A percentile compares a stretch with the other conserved stretches of the same genome.
These are phyloP conservation scores for Allantophomopsis cytisporea DNA, from an alignment of 2,329 filamentous ascomycete genomes.

Conservation along the genomic window DNA sequence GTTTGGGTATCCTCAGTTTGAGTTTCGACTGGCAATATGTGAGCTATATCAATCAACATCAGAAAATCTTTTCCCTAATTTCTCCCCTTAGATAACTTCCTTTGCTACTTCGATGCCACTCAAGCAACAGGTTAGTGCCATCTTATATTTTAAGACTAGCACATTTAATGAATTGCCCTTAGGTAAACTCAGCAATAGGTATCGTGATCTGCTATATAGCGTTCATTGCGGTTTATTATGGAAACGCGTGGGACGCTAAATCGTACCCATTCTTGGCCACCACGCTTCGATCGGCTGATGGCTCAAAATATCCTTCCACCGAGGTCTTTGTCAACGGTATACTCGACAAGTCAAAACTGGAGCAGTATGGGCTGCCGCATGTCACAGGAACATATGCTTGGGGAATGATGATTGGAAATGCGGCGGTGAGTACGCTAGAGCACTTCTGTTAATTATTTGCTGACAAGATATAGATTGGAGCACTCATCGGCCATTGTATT, in stretches of 20 bases:
- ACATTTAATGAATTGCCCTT: too few species aligned
- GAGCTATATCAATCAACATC: conserved; percentile 27
- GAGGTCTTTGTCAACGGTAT: conserved; percentile 22
- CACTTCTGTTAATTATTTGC: neutral
- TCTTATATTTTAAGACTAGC: too few species aligned
- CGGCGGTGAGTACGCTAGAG: conserved; percentile 26
- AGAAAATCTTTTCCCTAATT: too few species aligned
- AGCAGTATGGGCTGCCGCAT: conserved; percentile 22
- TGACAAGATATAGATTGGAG: conserved; percentile 27
- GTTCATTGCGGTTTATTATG: conserved; percentile 31
- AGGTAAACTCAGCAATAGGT: conserved; percentile 26
- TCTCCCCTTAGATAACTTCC: too few species aligned
- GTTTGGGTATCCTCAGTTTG: conserved; percentile 25
- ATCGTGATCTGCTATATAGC: conserved; percentile 31
- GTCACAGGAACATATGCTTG: conserved; percentile 22
- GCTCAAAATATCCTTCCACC: conserved; percentile 23
- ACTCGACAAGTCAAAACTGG: conserved; percentile 19
- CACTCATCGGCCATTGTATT: conserved; percentile 34
- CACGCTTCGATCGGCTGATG: conserved; percentile 21
- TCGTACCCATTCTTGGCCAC: conserved; percentile 28
- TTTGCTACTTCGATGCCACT: conserved; percentile 29
- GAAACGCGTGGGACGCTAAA: conserved; percentile 24
- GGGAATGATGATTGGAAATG: conserved; percentile 31
- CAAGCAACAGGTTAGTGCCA: conserved; percentile 23
- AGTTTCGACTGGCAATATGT: conserved; percentile 32